Evolutionary conservation across 148 eudicot species (phyloP).

Genomic region (Camellia sinensis): DNA sequence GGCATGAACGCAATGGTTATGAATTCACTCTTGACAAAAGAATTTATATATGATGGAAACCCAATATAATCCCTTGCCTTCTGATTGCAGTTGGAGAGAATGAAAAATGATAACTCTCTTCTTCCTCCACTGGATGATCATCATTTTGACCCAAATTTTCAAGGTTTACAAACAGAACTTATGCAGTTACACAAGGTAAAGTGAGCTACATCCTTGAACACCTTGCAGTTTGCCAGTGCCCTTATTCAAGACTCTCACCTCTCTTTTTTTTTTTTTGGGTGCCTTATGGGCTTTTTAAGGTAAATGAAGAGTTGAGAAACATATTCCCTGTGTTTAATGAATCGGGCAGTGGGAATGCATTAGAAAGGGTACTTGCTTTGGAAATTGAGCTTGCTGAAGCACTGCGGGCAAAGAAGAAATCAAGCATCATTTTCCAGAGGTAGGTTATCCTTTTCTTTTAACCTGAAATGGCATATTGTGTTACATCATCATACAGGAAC

Average conservation of each 20-base stretch:
- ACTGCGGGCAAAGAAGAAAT: constrained; percentile 67
- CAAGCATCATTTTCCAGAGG: constrained; percentile 76
- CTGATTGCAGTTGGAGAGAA: constrained; percentile 70
- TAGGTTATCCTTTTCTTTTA: constrained; percentile 23
- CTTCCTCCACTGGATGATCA: constrained; percentile 32
- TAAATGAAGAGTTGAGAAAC: constrained; percentile 66
- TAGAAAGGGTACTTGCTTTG: constrained; percentile 93
- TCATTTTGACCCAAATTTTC: constrained; percentile 33
- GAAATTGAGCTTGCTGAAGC: constrained; percentile 97
- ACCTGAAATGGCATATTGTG: neutral
- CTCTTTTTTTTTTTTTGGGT: neutral
- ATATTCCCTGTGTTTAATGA: constrained; percentile 59
- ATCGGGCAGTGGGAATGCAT: constrained; percentile 66
- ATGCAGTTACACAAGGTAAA: constrained; percentile 64
- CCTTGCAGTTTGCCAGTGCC: neutral
- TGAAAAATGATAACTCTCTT: constrained; percentile 69
- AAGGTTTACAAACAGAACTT: constrained; percentile 54
- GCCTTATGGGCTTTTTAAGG: constrained; percentile 32
- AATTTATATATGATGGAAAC: neutral
- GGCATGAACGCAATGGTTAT: neutral
- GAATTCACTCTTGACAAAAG: neutral
- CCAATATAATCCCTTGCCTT: constrained; percentile 10
- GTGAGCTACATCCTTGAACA: neutral
- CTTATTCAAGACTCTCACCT: constrained; percentile 1
- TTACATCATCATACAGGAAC: neutral